A percentile compares a stretch with the other conserved stretches of the same genome.
phyloP scores from a whole-genome alignment of 495 filamentous ascomycete genomes.

The Lophiostoma macrostomum region DNA sequence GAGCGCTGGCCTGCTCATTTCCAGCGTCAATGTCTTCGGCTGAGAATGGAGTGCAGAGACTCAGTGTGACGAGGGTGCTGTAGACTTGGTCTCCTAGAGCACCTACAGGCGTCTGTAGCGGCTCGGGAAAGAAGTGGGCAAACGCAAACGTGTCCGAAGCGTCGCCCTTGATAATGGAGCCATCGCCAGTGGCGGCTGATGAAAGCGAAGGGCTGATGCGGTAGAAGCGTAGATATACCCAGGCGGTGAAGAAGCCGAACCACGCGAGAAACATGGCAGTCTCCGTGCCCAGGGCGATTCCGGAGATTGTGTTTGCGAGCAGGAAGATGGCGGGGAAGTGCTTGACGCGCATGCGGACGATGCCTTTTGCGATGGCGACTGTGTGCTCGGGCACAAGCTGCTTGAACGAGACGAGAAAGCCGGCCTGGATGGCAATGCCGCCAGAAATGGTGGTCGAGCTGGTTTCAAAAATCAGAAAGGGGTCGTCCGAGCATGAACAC shows the following conservation, averaged over 20 bases:
- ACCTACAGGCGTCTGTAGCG: constrained; percentile 72
- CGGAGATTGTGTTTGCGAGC: constrained; percentile 68
- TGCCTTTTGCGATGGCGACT: constrained; percentile 83
- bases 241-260: constrained; percentile 80
- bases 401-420: constrained; percentile 96
- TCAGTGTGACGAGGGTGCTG: constrained; percentile 65
- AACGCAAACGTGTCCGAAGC: constrained; percentile 95
- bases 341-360: constrained; percentile 86
- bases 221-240: constrained; percentile 96
- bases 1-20: constrained; percentile 65
- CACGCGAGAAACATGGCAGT: constrained; percentile 78
- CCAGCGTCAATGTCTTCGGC: constrained; percentile 78
- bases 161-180: constrained; percentile 67
- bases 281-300: constrained; percentile 78
- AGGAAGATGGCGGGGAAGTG: constrained; percentile 92
- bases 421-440: constrained; percentile 82
- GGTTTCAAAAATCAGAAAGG: constrained; percentile 34
- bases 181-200: constrained; percentile 53
- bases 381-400: constrained; percentile 97
- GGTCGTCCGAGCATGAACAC: constrained; percentile 1
- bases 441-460: constrained; percentile 80
- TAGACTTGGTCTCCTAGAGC: constrained; percentile 73
- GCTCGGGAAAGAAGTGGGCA: constrained; percentile 90
- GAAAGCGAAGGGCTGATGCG: constrained; percentile 60
- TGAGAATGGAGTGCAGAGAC: constrained; percentile 82